Evolutionary conservation across 805 yeast species (phyloP).

Genomic region (Sugiyamaella marilandica): DNA sequence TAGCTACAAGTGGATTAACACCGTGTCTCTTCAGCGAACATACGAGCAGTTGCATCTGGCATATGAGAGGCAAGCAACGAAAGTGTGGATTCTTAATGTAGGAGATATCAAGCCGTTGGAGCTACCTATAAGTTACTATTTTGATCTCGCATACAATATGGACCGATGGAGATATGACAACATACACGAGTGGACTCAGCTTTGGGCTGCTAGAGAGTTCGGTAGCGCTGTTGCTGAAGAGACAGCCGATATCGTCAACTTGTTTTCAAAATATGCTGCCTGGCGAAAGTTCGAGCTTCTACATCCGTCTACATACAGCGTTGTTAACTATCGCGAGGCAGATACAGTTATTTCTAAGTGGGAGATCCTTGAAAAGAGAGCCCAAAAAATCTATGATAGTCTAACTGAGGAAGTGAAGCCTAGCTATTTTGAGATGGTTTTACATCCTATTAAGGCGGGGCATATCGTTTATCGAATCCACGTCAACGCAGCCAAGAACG

Average conservation of each 20-base stretch:
- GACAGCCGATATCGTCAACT: conserved; percentile 10
- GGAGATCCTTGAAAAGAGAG: conserved; percentile 9
- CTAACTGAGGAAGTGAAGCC: conserved; percentile 8
- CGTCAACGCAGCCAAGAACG: conserved; percentile 14
- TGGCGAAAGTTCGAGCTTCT: conserved; percentile 18
- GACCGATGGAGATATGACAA: conserved; percentile 10
- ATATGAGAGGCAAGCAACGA: conserved; percentile 21
- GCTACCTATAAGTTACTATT: conserved; percentile 24
- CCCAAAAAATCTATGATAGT: conserved; percentile 5
- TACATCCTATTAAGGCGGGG: conserved; percentile 18
- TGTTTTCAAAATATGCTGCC: conserved; percentile 12
- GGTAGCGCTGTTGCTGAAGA: conserved; percentile 10
- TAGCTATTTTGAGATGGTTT: conserved; percentile 12
- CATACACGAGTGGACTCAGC: conserved; percentile 9
- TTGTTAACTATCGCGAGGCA: conserved; percentile 17
- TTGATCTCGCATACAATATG: conserved; percentile 20
- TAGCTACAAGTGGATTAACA: conserved; percentile 30
- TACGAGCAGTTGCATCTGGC: conserved; percentile 30
- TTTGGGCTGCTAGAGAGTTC: conserved; percentile 17
- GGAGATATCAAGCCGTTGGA: conserved; percentile 30
- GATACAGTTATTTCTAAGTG: conserved; percentile 12
- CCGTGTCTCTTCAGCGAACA: conserved; percentile 24
- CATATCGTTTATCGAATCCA: conserved; percentile 13
- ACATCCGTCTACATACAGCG: conserved; percentile 10
- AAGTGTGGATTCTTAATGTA: conserved; percentile 29